Evolutionary conservation across 192 early-diverging fungal species (phyloP).

Genomic region (Coemansia sp.): DNA sequence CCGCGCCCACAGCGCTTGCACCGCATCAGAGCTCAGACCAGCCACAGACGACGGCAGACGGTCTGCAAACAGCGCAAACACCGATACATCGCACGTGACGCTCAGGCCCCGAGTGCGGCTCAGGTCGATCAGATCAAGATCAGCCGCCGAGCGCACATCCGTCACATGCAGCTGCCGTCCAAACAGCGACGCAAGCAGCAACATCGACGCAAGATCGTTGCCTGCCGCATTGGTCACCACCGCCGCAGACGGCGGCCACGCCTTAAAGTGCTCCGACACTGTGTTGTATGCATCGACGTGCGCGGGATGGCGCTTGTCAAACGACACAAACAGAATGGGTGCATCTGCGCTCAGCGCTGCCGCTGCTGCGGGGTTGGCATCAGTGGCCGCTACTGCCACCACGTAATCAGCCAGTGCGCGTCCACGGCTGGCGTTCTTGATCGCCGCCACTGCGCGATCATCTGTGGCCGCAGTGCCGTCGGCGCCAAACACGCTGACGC

Average conservation of each 20-base stretch:
- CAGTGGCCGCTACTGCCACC: slow-evolving; percentile 67
- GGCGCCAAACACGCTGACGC: slow-evolving; percentile 58
- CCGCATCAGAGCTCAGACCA: slow-evolving; percentile 44
- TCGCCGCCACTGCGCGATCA: slow-evolving; percentile 42
- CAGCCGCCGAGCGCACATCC: slow-evolving; percentile 72
- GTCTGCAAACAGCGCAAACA: slow-evolving; percentile 75
- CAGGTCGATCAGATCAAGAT: slow-evolving; percentile 82
- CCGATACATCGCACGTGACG: slow-evolving; percentile 93
- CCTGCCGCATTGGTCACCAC: slow-evolving; percentile 85
- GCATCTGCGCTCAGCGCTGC: slow-evolving; percentile 47
- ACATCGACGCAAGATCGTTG: slow-evolving; percentile 81
- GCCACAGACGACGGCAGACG: slow-evolving; percentile 23
- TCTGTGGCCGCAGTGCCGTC: slow-evolving; percentile 31
- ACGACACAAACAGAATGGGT: slow-evolving; percentile 64
- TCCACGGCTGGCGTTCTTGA: slow-evolving; percentile 59
- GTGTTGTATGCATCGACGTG: slow-evolving; percentile 62
- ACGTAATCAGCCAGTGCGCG: slow-evolving; percentile 72
- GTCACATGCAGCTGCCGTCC: slow-evolving; percentile 87
- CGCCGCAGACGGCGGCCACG: slow-evolving; percentile 74
- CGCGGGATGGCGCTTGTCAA: slow-evolving; percentile 42
- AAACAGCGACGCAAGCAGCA: slow-evolving; percentile 84
- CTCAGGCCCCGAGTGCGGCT: slow-evolving; percentile 81
- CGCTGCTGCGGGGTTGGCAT: slow-evolving; percentile 61
- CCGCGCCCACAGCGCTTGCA: slow-evolving; percentile 78
- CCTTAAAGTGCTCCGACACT: slow-evolving; percentile 70